Evolutionary conservation across 257 asterid genomes (phyloP), one percentile per base, ranked within the genome.

Genomic region (Solanum boliviense): DNA sequence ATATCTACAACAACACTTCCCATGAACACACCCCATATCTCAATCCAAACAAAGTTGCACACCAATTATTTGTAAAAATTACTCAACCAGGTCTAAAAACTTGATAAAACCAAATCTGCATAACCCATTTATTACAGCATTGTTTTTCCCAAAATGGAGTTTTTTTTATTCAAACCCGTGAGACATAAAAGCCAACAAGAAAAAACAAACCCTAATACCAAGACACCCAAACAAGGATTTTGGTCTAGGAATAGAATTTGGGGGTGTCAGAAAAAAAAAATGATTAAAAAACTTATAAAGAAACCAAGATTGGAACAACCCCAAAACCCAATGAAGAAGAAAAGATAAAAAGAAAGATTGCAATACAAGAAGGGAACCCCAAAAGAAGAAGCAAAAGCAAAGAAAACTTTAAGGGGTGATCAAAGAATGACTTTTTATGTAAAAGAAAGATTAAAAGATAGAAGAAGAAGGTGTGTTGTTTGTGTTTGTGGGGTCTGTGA

Each of bases 21-120:
- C 96, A 79, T 93, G 96, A 87, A 95, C 87, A 87, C 99, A 97
- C 27, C 99, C 99, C 99, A 97, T 97, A 86, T 84, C 89, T 76
- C 88, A 60, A 72, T 62, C 88, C 87, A 84, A 74, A 84, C 81
- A 41, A 87, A 88, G 84, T 78, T 84, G 81, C 86, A 68, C 76
- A 88, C 73, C 91, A 91, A 90, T 58, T 93, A 92, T 90, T 90
- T 68, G 94, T 75, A 23, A 83, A 90, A 93, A 92, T 90, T 74
- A 89, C 92, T 31, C 88, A 90, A 65, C 90, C 87, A 91, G 70
- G 84, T 38, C 89, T 76, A 82, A 91, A 87, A 89, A 70, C 35
- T 87, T 78, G 46, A 86, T 65, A 88, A 58, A 87, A 73, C 60
- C 86, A 85, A 86, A 91, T 75, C 86, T 91, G 91, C 68, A 73